These are phyloP conservation scores for Theobroma grandiflorum DNA, from an alignment of 441 rosid species.

Conservation along the genomic window DNA sequence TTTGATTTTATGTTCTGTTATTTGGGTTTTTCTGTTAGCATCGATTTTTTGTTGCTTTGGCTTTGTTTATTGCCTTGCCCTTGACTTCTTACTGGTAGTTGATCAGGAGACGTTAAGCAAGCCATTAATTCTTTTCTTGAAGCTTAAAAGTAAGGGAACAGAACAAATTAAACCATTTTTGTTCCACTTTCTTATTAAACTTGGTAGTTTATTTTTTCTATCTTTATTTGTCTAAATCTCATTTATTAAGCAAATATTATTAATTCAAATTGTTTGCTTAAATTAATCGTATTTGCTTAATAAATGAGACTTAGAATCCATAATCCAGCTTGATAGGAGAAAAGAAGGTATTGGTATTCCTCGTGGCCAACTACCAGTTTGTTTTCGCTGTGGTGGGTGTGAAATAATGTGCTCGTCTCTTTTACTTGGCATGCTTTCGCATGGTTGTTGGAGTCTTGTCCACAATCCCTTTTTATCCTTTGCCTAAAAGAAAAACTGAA, in stretches of 20 bases:
- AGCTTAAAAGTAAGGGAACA: not conserved
- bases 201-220: not conserved
- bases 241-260: no score
- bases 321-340: not conserved
- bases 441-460: not conserved
- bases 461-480: not conserved
- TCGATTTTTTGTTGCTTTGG: no score
- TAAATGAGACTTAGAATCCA: not conserved
- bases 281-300: not conserved
- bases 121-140: no score
- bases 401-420: not conserved
- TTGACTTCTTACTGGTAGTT: no score
- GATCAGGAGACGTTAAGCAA: no score
- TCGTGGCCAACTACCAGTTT: slow-evolving; percentile 4
- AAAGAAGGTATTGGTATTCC: not conserved
- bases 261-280: not conserved
- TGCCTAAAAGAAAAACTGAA: not conserved
- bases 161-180: not conserved
- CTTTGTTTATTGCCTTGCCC: no score
- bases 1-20: no score
- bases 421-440: not conserved
- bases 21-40: no score
- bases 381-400: not conserved
- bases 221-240: no score
- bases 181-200: not conserved